Evolutionary conservation across 1,139 yeast species (phyloP).

Genomic region (Pichia sp.): DNA sequence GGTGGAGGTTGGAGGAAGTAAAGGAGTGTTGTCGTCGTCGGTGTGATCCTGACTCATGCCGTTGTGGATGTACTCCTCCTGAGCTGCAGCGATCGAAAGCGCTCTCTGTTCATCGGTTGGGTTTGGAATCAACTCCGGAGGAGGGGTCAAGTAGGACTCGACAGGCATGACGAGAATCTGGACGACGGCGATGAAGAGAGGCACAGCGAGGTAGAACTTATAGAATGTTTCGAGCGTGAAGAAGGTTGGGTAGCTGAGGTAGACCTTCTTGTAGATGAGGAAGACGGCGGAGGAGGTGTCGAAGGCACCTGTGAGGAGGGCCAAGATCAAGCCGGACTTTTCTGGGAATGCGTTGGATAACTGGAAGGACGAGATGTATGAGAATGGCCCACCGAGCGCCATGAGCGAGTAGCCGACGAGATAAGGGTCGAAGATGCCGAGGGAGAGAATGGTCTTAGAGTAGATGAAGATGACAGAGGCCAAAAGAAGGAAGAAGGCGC

Average conservation of each 20-base stretch:
- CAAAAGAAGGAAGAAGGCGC: constrained; percentile 40
- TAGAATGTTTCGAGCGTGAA: constrained; percentile 39
- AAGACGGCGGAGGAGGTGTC: constrained; percentile 45
- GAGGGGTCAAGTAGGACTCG: constrained; percentile 40
- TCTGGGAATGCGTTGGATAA: constrained; percentile 45
- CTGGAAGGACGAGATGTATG: constrained; percentile 44
- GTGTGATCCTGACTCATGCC: constrained; percentile 5
- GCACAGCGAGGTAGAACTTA: constrained; percentile 45
- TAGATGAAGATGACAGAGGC: constrained; percentile 41
- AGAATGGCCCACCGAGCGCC: constrained; percentile 47
- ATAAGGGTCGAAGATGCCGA: constrained; percentile 36
- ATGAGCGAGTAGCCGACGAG: constrained; percentile 39
- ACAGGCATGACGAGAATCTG: constrained; percentile 51
- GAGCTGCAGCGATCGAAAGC: constrained; percentile 26
- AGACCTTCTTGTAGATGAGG: constrained; percentile 44
- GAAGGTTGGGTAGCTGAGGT: constrained; percentile 30
- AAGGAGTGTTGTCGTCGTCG: constrained; percentile 1
- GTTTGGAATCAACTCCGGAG: constrained; percentile 31
- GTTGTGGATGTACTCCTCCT: constrained; percentile 23
- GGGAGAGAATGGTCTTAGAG: constrained; percentile 23
- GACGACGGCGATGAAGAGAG: constrained; percentile 46
- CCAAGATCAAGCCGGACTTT: constrained; percentile 42
- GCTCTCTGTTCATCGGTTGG: constrained; percentile 28
- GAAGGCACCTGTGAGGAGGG: constrained; percentile 44
- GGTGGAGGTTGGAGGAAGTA: constrained; percentile 11